Conservation (phyloP, 495 filamentous ascomycete genomes). For the Xylaria curta region DNA sequence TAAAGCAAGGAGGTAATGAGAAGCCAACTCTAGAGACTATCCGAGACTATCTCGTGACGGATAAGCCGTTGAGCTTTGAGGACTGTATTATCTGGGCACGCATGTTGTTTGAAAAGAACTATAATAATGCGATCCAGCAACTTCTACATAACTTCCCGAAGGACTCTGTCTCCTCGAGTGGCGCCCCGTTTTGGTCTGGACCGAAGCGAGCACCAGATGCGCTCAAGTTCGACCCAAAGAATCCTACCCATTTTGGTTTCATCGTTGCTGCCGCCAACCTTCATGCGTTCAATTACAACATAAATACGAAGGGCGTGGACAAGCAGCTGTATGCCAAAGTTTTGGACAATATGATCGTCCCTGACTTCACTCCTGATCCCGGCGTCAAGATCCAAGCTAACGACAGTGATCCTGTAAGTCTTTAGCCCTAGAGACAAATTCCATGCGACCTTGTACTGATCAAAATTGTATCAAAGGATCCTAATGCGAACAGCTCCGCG, state of each 20-base stretch:
- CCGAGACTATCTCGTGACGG: slow-evolving; percentile 87
- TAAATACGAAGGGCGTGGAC: slow-evolving; percentile 76
- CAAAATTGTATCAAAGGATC: slow-evolving; percentile 59
- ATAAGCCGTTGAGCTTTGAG: slow-evolving; percentile 91
- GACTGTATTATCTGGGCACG: slow-evolving; percentile 96
- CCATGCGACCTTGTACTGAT: slow-evolving; percentile 23
- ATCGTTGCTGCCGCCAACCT: slow-evolving; percentile 88
- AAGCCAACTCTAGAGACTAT: slow-evolving; percentile 93
- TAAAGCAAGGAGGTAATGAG: slow-evolving; percentile 96
- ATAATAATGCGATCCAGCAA: slow-evolving; percentile 96
- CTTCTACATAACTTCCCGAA: slow-evolving; percentile 97
- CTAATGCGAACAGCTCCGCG: slow-evolving; percentile 68
- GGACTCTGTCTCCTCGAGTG: slow-evolving; percentile 84
- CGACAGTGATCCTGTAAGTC: slow-evolving; percentile 81
- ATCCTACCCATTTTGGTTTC: slow-evolving; percentile 85
- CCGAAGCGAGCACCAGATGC: slow-evolving; percentile 96
- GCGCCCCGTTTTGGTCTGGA: slow-evolving; percentile 96
- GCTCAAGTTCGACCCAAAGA: slow-evolving; percentile 83
- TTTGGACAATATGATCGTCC: slow-evolving; percentile 91
- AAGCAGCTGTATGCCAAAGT: slow-evolving; percentile 75
- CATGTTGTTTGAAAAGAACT: slow-evolving; percentile 93
- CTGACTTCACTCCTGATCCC: slow-evolving; percentile 91
- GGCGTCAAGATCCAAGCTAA: slow-evolving; percentile 96
- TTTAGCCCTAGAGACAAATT: neutral
- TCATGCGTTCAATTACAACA: slow-evolving; percentile 97